Percentiles rank a stretch among this genome's conserved stretches.
Conservation (phyloP, 257 asterid species). For the Fraxinus quadrangulata region DNA sequence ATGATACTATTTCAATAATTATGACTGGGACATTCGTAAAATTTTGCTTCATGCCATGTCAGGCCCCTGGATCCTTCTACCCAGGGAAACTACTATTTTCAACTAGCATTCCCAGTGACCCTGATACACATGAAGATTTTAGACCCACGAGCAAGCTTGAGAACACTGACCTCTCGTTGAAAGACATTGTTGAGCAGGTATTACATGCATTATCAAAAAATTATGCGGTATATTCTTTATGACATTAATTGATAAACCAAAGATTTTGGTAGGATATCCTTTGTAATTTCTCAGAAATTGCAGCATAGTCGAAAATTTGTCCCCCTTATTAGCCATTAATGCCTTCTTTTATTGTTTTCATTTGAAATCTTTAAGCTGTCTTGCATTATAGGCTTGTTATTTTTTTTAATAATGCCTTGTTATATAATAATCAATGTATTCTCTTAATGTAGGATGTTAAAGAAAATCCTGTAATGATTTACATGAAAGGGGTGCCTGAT, state of each 20-base stretch:
- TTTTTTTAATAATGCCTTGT: conserved; percentile 3
- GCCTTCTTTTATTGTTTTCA: neutral
- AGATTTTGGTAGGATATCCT: neutral
- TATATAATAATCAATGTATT: conserved; percentile 27
- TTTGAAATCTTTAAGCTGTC: neutral
- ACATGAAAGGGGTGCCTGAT: conserved; percentile 95
- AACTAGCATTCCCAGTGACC: conserved; percentile 62
- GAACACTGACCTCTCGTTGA: conserved; percentile 55
- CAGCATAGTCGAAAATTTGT: conserved; percentile 4
- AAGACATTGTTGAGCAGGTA: conserved; percentile 85
- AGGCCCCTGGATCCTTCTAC: conserved; percentile 58
- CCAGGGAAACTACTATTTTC: conserved; percentile 47
- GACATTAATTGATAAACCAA: conserved; percentile 1
- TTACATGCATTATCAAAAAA: conserved; percentile 11
- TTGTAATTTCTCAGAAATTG: neutral
- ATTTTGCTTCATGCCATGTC: conserved; percentile 20
- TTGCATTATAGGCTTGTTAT: neutral
- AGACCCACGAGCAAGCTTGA: conserved; percentile 65
- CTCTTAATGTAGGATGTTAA: conserved; percentile 69
- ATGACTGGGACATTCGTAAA: conserved; percentile 14
- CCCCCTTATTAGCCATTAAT: neutral
- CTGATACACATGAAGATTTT: conserved; percentile 90
- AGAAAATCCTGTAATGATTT: conserved; percentile 91
- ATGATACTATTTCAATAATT: neutral
- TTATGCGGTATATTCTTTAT: conserved; percentile 3